Evolutionary conservation across 768 basidiomycete species (phyloP), one percentile per base, ranked within the genome.

Genomic region (Dioszegia hungarica): DNA sequence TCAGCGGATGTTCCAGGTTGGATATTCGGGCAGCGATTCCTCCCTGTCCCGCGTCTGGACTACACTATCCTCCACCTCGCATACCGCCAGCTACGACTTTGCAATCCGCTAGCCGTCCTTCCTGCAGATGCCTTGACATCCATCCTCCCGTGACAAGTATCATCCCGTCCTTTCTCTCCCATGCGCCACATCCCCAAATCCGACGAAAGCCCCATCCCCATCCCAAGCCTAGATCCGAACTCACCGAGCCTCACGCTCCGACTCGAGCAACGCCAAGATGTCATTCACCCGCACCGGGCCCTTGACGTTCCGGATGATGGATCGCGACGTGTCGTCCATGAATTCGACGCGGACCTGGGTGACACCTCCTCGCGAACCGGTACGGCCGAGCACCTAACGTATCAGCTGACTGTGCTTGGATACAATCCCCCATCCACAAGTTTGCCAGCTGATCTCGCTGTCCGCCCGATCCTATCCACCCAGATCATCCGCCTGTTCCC

Each of bases 331-430:
- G 78, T 98, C 93, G 77, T 98, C 94, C 88, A 98, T 86, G 82
- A 99, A 95, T 77, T 98, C 95, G 67, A 99, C 95, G 66, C 94
- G 90, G 79, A 97, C 93, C 82, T 97, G 93, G 60, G 92, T 97
- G 73, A 98, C 92, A 81, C 94, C 94, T 80, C 94, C 94, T 77
- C 94, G 90, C 70, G 93, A 97, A 61, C 94, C 94, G 76, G 95
- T 99, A 73, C 95, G 86, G 74, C 95, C 95, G 73, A 98, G 86
- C 78, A 98, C 90, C 91, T 95, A 64, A 67, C 51, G 36, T 31
- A 0, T 20, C 14, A 9, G 12, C 15, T 22, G 9, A 27, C 31
- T 24, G n/a, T 28, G 1, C 24, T 29, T 8, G 6, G n/a, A n/a
- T n/a, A n/a, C n/a, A n/a, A n/a, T n/a, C n/a, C n/a, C n/a, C n/a